Conservation (phyloP, 1,284 basidiomycete genomes). For the Puccinia hordei region DNA sequence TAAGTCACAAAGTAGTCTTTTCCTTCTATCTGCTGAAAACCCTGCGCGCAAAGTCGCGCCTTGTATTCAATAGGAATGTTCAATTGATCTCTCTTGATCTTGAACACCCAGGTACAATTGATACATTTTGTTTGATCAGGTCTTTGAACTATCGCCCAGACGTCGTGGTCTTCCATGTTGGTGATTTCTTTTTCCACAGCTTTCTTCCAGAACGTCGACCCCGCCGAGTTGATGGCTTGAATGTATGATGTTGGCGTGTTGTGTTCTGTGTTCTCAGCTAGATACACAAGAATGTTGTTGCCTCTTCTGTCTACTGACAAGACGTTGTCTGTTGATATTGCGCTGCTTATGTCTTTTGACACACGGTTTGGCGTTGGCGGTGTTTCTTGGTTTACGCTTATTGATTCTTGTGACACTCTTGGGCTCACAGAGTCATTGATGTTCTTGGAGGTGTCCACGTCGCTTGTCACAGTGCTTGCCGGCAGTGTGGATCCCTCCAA, state of each 20-base stretch:
- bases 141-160: background rate
- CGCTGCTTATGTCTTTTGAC: background rate
- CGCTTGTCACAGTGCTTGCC: too few species aligned
- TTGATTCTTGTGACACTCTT: too few species aligned
- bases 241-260: background rate
- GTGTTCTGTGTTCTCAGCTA: background rate
- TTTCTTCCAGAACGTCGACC: background rate
- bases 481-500: background rate
- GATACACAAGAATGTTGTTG: background rate
- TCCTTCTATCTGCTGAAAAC: background rate
- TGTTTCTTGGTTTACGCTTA: too few species aligned
- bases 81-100: constrained; percentile 6
- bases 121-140: background rate
- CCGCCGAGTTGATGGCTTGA: background rate
- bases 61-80: too few species aligned
- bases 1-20: background rate
- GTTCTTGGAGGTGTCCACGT: too few species aligned
- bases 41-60: too few species aligned
- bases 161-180: background rate
- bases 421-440: background rate
- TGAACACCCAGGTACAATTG: constrained; percentile 23
- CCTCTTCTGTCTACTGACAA: background rate
- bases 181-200: background rate
- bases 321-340: background rate
- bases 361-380: background rate